phyloP scores from a whole-genome alignment of 257 asterid species.

The Salvia rosmarinus region DNA sequence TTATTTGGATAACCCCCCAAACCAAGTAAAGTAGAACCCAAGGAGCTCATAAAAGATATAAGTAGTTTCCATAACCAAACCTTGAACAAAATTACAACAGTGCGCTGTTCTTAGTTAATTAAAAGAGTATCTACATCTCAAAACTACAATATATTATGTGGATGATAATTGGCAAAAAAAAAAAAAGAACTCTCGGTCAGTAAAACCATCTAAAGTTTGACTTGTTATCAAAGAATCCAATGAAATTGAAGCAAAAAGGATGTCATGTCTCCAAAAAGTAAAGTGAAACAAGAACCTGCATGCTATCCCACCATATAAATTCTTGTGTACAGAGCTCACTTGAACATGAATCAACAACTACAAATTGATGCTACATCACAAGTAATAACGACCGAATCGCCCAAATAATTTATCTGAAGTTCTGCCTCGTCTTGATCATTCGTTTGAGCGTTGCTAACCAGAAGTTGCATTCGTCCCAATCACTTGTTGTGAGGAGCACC shows the following conservation, averaged over 20 bases:
- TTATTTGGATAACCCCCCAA: constrained; percentile 4
- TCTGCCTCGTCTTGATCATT: constrained; percentile 89
- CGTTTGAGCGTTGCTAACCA: constrained; percentile 91
- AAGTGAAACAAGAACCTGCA: constrained; percentile 35
- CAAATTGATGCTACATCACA: constrained; percentile 38
- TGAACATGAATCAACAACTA: constrained; percentile 44
- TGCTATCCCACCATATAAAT: constrained; percentile 43
- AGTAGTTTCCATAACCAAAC: constrained; percentile 21
- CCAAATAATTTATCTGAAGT: constrained; percentile 53
- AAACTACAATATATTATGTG: constrained; percentile 44
- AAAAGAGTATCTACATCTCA: constrained; percentile 41
- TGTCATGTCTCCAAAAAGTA: constrained; percentile 24
- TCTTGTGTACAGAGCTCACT: constrained; percentile 49
- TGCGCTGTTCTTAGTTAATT: constrained; percentile 31
- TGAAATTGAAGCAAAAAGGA: constrained; percentile 30
- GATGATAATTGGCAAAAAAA: constrained; percentile 39
- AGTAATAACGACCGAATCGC: constrained; percentile 12
- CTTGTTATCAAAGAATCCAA: constrained; percentile 43
- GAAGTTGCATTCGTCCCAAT: constrained; percentile 98
- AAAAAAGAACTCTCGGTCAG: constrained; percentile 37
- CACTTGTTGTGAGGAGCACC: constrained; percentile 92
- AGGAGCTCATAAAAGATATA: not conserved
- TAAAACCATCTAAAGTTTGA: constrained; percentile 39
- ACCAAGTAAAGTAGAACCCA: not conserved
- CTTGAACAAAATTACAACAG: constrained; percentile 46